Base-by-base conservation (phyloP, 2,329 filamentous ascomycete genomes). In the Cercospora sp. region DNA sequence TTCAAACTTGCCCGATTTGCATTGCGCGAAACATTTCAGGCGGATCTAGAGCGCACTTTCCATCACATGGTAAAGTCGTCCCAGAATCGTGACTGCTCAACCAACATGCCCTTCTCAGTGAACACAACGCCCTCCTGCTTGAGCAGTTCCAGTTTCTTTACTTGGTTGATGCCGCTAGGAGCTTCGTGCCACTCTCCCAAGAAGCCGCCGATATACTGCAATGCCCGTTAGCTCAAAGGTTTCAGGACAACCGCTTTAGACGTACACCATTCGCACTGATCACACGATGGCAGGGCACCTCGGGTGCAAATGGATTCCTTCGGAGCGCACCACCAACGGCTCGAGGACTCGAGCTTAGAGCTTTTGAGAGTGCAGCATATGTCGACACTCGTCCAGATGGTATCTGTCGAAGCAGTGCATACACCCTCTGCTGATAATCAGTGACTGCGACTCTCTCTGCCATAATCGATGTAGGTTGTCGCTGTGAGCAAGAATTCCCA, bases 271-370 rank as follows among this genome's bases (percentile, higher is more conserved):
- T 89, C 49, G 88, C 89, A 5, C 91, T 91, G 58, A 96, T 86
- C 24, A 94, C 90, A 9, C 93, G 86, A 95, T 86, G 37, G 94
- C 90, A 24, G 92, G 86, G 93, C 4, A 94, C 90, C 37, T 87
- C 85, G 0, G 93, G 92, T 13, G 93, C 92, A 74, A 94, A 96
- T 0, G 92, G 92, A 77, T 97, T 97, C 40, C 81, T 83, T 18
- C 90, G 86, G 76, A 96, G 83, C 1, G 91, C 91, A 68, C 91
- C 92, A 16, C 92, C 92, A 5, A 95, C 87, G 0, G 92, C 92
- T 51, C 92, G 85, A 1, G 92, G 90, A 3, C 90, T 92, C 24
- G 91, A 92, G 10, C 82, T 79, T 16, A 94, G 84, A 67, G 90
- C 86, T 8, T 84, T 84, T 0, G 93, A 88, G 63, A 97, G 82